Evolutionary conservation across 192 early-diverging fungal genomes (phyloP).

Genomic region (Linnemannia exigua): DNA sequence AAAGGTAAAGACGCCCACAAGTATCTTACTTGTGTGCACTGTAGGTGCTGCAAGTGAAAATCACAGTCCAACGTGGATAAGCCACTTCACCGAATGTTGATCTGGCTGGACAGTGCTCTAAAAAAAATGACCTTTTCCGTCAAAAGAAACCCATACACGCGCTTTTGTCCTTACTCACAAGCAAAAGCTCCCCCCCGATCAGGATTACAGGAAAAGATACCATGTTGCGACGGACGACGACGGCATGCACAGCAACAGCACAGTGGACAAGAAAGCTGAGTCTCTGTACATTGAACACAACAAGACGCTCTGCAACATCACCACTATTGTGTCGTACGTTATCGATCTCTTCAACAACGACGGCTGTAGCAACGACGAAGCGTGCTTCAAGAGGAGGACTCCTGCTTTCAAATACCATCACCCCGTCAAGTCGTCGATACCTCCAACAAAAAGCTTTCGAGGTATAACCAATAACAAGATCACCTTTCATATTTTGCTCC

Average conservation of each 20-base stretch:
- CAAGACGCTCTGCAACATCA: neutral
- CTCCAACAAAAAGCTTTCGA: constrained; percentile 42
- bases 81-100: neutral
- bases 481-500: neutral
- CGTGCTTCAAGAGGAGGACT: neutral
- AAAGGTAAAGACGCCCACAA: neutral
- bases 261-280: neutral
- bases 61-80: neutral
- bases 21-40: neutral
- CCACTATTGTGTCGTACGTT: neutral
- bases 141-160: neutral
- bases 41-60: neutral
- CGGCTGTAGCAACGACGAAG: neutral
- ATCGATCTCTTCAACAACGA: neutral
- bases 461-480: neutral
- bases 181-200: neutral
- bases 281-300: neutral
- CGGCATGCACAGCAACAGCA: neutral
- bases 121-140: neutral
- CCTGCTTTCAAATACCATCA: neutral
- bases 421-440: neutral
- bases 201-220: neutral
- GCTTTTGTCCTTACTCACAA: neutral
- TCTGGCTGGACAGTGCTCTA: neutral
- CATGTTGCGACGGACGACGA: neutral